These are phyloP conservation scores for Camellia japonica DNA, from an alignment of 148 eudicot species.

Conservation along the genomic window DNA sequence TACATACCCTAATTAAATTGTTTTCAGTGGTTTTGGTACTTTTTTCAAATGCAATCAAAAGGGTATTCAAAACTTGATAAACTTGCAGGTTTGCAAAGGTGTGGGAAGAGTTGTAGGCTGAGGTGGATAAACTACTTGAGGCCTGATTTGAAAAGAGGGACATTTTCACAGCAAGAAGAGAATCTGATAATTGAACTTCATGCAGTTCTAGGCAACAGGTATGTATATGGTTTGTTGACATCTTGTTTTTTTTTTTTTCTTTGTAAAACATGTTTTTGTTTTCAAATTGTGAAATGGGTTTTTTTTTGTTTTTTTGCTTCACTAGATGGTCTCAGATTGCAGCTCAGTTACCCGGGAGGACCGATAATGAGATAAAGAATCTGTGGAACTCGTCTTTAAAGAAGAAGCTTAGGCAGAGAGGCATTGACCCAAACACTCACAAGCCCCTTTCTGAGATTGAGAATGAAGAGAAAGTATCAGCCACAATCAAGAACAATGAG, in stretches of 20 bases:
- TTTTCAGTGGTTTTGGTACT: no score
- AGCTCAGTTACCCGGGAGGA: slow-evolving; percentile 84
- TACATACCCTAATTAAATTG: slow-evolving; percentile 3
- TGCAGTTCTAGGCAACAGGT: slow-evolving; percentile 74
- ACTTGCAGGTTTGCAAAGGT: slow-evolving; percentile 71
- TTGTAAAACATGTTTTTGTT: background rate
- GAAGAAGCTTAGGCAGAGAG: slow-evolving; percentile 83
- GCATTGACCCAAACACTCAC: slow-evolving; percentile 91
- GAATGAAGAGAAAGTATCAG: slow-evolving; percentile 34
- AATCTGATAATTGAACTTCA: slow-evolving; percentile 65
- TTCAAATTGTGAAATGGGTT: background rate
- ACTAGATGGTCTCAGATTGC: slow-evolving; percentile 96
- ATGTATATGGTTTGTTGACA: background rate
- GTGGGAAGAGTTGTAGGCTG: slow-evolving; percentile 93
- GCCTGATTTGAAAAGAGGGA: slow-evolving; percentile 78
- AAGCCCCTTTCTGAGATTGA: slow-evolving; percentile 69
- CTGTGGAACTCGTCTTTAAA: slow-evolving; percentile 90
- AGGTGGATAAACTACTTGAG: slow-evolving; percentile 80
- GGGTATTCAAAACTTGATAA: background rate
- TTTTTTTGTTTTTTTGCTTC: background rate
- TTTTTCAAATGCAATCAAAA: slow-evolving; percentile 16
- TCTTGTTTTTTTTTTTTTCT: background rate
- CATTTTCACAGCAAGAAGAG: slow-evolving; percentile 71
- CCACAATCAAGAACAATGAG: slow-evolving; percentile 25
- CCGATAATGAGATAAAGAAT: slow-evolving; percentile 91